These are phyloP conservation scores for Steccherinum ochraceum DNA, from an alignment of 768 basidiomycete species.

Conservation along the genomic window DNA sequence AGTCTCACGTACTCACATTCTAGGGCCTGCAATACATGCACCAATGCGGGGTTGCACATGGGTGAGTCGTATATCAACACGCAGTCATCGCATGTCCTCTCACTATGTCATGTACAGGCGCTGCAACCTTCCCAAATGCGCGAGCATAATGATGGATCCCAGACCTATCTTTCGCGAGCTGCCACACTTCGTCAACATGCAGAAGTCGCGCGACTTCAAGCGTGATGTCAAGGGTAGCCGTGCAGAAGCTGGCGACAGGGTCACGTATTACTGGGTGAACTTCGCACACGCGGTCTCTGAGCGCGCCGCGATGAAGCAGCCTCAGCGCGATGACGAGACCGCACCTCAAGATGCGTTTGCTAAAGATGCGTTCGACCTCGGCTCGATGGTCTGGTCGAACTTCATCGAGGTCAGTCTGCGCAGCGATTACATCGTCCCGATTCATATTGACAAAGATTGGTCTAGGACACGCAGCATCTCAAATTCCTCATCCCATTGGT, in stretches of 20 bases:
- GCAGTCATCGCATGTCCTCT: no score
- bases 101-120: background rate
- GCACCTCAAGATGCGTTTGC: slow-evolving; percentile 24
- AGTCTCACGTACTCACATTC: no score
- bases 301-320: slow-evolving; percentile 35
- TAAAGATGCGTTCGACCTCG: slow-evolving; percentile 29
- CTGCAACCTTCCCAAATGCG: background rate
- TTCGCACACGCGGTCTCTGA: slow-evolving; percentile 29
- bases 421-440: background rate
- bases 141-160: slow-evolving; percentile 15
- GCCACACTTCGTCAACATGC: slow-evolving; percentile 9
- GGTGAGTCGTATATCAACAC: slow-evolving; percentile 21
- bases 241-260: background rate
- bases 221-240: slow-evolving; percentile 3
- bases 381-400: slow-evolving; percentile 22
- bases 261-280: slow-evolving; percentile 17
- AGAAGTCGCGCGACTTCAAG: background rate
- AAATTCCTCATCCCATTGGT: slow-evolving; percentile 27
- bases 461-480: slow-evolving; percentile 17
- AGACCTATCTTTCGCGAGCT: slow-evolving; percentile 12
- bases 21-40: slow-evolving; percentile 33
- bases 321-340: slow-evolving; percentile 19
- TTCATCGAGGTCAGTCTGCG: slow-evolving; percentile 20
- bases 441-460: background rate
- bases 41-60: slow-evolving; percentile 27